These are phyloP conservation scores for Bipolaris cookei DNA, from an alignment of 2,329 filamentous ascomycete species.

Conservation along the genomic window DNA sequence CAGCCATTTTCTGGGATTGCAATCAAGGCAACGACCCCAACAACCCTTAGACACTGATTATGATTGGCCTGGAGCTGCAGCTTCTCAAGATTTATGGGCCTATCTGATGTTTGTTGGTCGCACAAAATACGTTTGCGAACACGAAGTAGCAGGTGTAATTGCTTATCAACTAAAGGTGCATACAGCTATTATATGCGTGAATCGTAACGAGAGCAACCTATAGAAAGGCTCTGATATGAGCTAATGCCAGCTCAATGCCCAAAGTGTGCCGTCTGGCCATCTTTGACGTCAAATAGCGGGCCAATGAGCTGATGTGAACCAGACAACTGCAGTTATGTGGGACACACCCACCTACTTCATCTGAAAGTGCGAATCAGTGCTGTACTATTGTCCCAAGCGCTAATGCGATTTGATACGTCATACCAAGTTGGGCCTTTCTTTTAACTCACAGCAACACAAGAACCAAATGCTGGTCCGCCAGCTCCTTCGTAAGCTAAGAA, in stretches of 20 bases:
- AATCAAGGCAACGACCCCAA: neutral
- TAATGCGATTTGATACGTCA: neutral
- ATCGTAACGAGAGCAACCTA: neutral
- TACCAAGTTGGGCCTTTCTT: neutral
- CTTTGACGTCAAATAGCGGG: neutral
- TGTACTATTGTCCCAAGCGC: no score
- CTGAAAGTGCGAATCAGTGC: no score
- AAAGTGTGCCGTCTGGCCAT: neutral
- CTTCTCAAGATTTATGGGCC: neutral
- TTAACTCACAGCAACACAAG: neutral
- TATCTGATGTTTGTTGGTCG: neutral
- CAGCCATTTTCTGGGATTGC: neutral
- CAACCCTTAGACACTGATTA: neutral
- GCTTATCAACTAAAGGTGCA: neutral
- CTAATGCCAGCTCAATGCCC: neutral
- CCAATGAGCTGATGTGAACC: no score
- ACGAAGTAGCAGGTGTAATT: neutral
- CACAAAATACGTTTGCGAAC: neutral
- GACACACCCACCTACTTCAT: no score
- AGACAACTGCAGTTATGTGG: no score
- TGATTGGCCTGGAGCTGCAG: neutral
- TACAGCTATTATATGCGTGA: neutral
- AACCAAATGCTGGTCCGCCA: neutral
- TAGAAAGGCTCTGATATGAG: neutral
- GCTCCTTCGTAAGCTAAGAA: neutral